Conservation (phyloP, 2,329 filamentous ascomycete genomes). For the Chaetomiaceae sp. region DNA sequence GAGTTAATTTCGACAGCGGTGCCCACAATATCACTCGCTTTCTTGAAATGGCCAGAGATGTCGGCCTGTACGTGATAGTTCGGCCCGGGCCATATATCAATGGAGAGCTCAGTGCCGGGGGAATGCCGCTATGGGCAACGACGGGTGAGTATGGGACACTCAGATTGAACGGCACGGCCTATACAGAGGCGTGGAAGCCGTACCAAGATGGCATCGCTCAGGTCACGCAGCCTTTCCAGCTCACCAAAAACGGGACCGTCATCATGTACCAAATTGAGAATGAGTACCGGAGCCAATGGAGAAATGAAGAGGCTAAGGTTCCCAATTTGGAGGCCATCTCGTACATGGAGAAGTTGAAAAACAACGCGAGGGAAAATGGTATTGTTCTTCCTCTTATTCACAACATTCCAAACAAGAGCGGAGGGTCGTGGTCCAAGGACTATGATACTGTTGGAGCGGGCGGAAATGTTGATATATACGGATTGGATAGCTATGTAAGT, state of each 20-base stretch:
- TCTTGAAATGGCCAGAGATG: not conserved
- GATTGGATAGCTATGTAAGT: slow-evolving; percentile 4
- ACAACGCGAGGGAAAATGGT: not conserved
- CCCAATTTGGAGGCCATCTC: not conserved
- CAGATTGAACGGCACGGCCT: not conserved
- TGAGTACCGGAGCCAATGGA: slow-evolving; percentile 3
- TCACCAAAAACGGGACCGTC: slow-evolving; percentile 3
- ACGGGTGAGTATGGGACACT: not conserved
- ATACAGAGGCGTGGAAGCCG: slow-evolving; percentile 3
- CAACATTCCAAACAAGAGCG: slow-evolving; percentile 1
- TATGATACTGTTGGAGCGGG: slow-evolving; percentile 6
- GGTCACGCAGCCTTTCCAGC: not conserved
- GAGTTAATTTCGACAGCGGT: not conserved
- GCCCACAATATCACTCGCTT: slow-evolving; percentile 3
- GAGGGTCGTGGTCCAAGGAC: not conserved
- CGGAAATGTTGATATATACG: slow-evolving; percentile 6
- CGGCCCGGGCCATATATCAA: slow-evolving; percentile 9
- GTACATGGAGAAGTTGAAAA: slow-evolving; percentile 4
- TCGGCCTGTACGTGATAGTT: slow-evolving; percentile 1
- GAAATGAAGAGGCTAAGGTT: not conserved
- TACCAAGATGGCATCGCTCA: not conserved
- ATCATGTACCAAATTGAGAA: slow-evolving; percentile 10
- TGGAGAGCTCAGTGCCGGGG: slow-evolving; percentile 1
- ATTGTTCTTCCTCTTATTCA: slow-evolving; percentile 1
- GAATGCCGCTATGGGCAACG: slow-evolving; percentile 6